Evolutionary conservation across 129 eudicot species (phyloP).

Genomic region (Escallonia herrerae): DNA sequence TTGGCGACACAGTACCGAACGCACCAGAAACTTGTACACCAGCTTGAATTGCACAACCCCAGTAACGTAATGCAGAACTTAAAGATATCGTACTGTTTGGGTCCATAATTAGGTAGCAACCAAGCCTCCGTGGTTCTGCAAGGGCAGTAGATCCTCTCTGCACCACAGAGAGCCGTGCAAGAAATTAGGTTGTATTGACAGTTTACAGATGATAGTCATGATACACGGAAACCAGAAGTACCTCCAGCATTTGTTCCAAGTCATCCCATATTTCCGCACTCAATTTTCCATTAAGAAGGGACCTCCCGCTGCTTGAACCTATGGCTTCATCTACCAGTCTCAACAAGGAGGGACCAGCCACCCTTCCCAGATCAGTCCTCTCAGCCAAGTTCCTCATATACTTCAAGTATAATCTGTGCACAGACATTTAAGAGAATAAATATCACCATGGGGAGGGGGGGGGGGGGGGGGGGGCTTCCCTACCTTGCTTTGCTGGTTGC

Average conservation of each 20-base stretch:
- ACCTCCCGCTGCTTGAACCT: slow-evolving; percentile 29
- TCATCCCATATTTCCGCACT: slow-evolving; percentile 87
- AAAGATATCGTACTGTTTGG: slow-evolving; percentile 43
- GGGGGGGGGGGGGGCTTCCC: slow-evolving; percentile 4
- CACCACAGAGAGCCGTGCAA: slow-evolving; percentile 13
- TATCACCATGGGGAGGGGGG: not conserved
- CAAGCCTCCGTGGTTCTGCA: slow-evolving; percentile 55
- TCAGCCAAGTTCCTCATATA: slow-evolving; percentile 72
- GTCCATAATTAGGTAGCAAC: slow-evolving; percentile 79
- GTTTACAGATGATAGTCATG: not conserved
- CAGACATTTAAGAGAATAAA: not conserved
- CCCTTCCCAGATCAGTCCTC: slow-evolving; percentile 84
- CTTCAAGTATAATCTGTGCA: slow-evolving; percentile 68
- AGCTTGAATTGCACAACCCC: slow-evolving; percentile 94
- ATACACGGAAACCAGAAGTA: slow-evolving; percentile 10
- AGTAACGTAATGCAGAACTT: slow-evolving; percentile 70
- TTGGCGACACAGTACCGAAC: slow-evolving; percentile 44
- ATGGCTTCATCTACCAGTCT: slow-evolving; percentile 70
- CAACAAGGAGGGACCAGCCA: slow-evolving; percentile 77
- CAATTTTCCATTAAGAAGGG: slow-evolving; percentile 44
- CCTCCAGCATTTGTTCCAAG: slow-evolving; percentile 65
- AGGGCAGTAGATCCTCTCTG: slow-evolving; percentile 76
- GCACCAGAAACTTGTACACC: slow-evolving; percentile 85
- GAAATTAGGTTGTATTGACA: not conserved
- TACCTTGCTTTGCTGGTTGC: slow-evolving; percentile 81